phyloP scores from a whole-genome alignment of 2,329 filamentous ascomycete genomes.

The Fusarium fracticaudum region DNA sequence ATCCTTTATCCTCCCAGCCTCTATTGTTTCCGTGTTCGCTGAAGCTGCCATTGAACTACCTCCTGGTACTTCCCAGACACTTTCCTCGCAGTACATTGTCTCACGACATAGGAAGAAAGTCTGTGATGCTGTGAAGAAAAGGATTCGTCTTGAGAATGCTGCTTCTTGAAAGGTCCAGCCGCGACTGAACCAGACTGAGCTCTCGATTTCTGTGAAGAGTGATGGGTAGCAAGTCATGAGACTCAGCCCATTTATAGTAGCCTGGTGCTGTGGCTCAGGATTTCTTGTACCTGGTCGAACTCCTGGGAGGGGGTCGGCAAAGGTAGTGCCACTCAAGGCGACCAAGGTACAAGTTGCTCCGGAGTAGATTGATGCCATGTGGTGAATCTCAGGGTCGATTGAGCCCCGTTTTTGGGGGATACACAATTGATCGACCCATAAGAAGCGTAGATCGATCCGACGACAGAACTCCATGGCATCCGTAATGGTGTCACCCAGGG shows the following conservation, averaged over 20 bases:
- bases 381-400: background rate
- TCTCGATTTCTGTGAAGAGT: background rate
- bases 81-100: background rate
- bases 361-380: background rate
- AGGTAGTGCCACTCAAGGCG: background rate
- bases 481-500: background rate
- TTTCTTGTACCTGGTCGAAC: background rate
- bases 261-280: background rate
- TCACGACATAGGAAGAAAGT: background rate
- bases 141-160: rapidly evolving
- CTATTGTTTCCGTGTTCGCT: background rate
- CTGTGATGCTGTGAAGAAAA: background rate
- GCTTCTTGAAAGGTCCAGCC: background rate
- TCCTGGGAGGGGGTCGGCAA: rapidly evolving
- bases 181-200: background rate
- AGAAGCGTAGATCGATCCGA: rapidly evolving
- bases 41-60: background rate
- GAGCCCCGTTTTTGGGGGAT: background rate
- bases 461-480: background rate
- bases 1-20: background rate
- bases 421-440: background rate
- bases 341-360: background rate
- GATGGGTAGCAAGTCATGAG: background rate
- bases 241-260: background rate
- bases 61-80: background rate